Percentiles rank a stretch among this genome's conserved stretches.
Evolutionary conservation across 2,329 filamentous ascomycete genomes (phyloP).

Genomic region (Leptodontidium sp.): DNA sequence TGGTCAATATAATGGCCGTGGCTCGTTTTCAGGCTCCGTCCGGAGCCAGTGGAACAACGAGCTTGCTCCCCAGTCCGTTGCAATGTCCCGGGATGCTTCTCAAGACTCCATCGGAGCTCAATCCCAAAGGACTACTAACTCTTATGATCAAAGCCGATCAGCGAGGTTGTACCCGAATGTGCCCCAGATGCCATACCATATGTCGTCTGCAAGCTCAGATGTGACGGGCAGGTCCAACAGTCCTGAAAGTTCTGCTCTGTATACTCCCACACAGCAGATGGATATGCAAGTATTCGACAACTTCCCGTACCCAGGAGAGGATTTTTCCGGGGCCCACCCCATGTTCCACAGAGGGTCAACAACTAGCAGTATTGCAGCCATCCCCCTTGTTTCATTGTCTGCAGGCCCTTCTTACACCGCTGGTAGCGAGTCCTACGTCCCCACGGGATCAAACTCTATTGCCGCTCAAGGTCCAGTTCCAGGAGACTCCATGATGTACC

Average conservation of each 20-base stretch:
- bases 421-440: constrained; percentile 38
- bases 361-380: constrained; percentile 33
- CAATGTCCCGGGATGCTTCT: constrained; percentile 44
- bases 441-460: constrained; percentile 36
- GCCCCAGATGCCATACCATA: constrained; percentile 44
- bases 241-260: constrained; percentile 42
- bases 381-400: constrained; percentile 36
- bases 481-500: constrained; percentile 39
- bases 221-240: constrained; percentile 45
- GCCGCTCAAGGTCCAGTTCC: constrained; percentile 36
- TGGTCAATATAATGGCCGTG: constrained; percentile 32
- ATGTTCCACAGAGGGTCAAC: constrained; percentile 40
- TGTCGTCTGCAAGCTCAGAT: constrained; percentile 46
- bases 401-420: constrained; percentile 36
- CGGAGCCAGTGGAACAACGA: constrained; percentile 41
- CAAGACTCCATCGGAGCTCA: constrained; percentile 43
- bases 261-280: constrained; percentile 43
- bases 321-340: constrained; percentile 36
- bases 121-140: constrained; percentile 42
- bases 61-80: constrained; percentile 38
- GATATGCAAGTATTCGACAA: constrained; percentile 43
- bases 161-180: constrained; percentile 40
- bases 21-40: constrained; percentile 34
- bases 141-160: constrained; percentile 44
- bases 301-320: constrained; percentile 43